Evolutionary conservation across 768 basidiomycete species (phyloP).

Genomic region (Obba rivulosa): DNA sequence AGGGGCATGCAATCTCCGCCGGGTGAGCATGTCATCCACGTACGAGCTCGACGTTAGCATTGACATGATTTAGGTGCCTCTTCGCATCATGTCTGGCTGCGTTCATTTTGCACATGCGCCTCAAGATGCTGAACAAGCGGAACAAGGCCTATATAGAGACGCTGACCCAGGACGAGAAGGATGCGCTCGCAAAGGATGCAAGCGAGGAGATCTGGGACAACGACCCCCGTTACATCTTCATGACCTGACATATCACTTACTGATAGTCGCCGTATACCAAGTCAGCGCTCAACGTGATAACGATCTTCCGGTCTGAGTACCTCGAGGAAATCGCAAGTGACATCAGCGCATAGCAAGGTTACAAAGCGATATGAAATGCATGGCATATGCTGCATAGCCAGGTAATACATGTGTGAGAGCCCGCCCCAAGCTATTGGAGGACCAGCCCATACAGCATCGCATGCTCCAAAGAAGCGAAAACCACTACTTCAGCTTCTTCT

Average conservation of each 20-base stretch:
- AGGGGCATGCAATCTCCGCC: slow-evolving; percentile 53
- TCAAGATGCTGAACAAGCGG: slow-evolving; percentile 36
- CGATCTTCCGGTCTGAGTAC: neutral
- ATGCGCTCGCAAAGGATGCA: slow-evolving; percentile 17
- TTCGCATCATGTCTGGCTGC: slow-evolving; percentile 38
- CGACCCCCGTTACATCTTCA: slow-evolving; percentile 50
- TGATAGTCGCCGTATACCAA: neutral
- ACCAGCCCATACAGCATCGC: no score
- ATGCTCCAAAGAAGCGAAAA: slow-evolving; percentile 13
- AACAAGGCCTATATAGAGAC: slow-evolving; percentile 27
- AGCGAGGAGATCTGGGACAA: slow-evolving; percentile 41
- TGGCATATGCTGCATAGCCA: no score
- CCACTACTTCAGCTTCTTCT: slow-evolving; percentile 94
- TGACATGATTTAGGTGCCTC: slow-evolving; percentile 38
- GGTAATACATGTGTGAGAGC: no score
- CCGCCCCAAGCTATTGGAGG: no score
- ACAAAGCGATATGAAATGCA: no score
- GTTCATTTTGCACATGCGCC: slow-evolving; percentile 40
- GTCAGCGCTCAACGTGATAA: neutral
- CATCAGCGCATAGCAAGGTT: no score
- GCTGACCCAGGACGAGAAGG: slow-evolving; percentile 28
- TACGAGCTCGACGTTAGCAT: no score
- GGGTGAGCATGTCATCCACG: slow-evolving; percentile 31
- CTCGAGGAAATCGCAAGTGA: no score
- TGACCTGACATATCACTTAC: slow-evolving; percentile 27